Conservation (phyloP, 192 early-diverging fungal species). For the Gonapodya sp. region DNA sequence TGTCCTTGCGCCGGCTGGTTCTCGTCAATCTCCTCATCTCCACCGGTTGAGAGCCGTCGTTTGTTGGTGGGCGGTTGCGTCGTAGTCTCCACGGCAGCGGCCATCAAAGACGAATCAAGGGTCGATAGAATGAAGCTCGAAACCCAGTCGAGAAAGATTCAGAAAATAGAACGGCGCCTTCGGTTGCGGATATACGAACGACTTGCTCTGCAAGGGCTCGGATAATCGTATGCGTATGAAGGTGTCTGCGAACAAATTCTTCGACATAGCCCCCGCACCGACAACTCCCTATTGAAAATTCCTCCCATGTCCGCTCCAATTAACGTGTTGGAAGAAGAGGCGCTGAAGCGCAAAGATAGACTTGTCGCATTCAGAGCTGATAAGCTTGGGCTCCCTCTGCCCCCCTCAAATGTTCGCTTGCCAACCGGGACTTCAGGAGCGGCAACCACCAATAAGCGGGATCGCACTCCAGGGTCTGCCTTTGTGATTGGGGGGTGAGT, state of each 20-base stretch:
- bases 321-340: constrained; percentile 3
- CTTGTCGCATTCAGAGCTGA: neutral
- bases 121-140: no score
- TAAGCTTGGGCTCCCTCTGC: neutral
- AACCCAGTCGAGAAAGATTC: no score
- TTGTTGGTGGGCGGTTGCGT: neutral
- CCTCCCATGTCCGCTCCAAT: neutral
- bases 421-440: neutral
- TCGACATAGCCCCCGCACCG: no score
- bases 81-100: neutral
- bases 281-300: no score
- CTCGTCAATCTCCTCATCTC: neutral
- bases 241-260: no score
- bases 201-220: no score
- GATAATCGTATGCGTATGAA: no score
- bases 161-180: no score
- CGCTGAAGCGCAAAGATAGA: constrained; percentile 3
- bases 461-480: neutral
- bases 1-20: neutral
- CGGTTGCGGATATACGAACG: no score
- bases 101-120: neutral
- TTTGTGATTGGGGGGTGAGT: neutral
- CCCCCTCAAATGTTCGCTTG: neutral
- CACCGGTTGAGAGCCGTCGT: neutral
- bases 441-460: neutral